Evolutionary conservation across 768 basidiomycete species (phyloP).

Genomic region (Pisolithus albus): DNA sequence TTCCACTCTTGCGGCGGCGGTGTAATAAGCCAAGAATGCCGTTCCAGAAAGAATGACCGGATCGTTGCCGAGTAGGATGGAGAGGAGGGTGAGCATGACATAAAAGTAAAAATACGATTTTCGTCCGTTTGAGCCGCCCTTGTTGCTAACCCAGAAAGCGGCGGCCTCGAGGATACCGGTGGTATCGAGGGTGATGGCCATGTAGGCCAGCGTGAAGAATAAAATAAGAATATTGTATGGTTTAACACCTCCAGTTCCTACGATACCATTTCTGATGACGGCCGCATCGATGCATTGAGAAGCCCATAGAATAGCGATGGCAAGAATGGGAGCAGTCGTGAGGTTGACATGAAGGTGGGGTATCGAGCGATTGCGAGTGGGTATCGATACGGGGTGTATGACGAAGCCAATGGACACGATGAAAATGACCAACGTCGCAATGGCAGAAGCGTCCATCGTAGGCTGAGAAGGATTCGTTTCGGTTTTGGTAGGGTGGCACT

Average conservation of each 20-base stretch:
- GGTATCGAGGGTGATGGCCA: constrained; percentile 85
- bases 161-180: constrained; percentile 83
- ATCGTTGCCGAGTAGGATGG: constrained; percentile 85
- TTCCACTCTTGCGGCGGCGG: constrained; percentile 44
- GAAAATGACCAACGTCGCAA: constrained; percentile 48
- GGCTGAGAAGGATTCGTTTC: too few species aligned
- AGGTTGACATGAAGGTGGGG: constrained; percentile 39
- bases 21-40: constrained; percentile 85
- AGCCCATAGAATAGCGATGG: constrained; percentile 49
- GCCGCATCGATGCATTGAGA: constrained; percentile 40
- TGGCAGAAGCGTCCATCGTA: constrained; percentile 41
- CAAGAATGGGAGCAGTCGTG: constrained; percentile 47
- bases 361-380: constrained; percentile 25
- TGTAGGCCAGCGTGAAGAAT: constrained; percentile 88
- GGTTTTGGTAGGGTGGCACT: too few species aligned
- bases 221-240: constrained; percentile 92
- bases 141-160: constrained; percentile 83
- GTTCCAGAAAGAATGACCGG: constrained; percentile 91
- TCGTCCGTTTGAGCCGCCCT: constrained; percentile 66
- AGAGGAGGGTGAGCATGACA: constrained; percentile 69
- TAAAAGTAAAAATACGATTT: constrained; percentile 78
- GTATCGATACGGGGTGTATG: constrained; percentile 40
- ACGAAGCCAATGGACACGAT: constrained; percentile 48
- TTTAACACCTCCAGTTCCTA: constrained; percentile 70
- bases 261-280: constrained; percentile 69